Percentiles rank a stretch among this genome's conserved stretches.
Conservation (phyloP, 441 rosid genomes). For the Eruca vesicaria region DNA sequence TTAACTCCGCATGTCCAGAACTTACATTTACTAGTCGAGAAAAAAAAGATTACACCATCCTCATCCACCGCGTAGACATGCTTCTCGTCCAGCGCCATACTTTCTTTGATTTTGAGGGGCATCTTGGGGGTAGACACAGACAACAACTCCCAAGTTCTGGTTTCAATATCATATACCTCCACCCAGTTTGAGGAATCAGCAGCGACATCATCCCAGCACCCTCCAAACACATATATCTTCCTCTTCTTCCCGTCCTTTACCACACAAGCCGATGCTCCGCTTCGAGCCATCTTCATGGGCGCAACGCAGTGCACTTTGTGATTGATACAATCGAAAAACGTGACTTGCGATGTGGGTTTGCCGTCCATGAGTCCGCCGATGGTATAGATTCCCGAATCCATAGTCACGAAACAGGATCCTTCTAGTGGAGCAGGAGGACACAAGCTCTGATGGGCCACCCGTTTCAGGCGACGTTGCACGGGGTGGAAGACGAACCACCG, state of each 20-base stretch:
- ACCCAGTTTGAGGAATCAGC: too few relatives aligned
- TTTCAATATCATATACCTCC: too few relatives aligned
- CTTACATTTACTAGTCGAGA: not conserved
- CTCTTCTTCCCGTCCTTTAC: not conserved
- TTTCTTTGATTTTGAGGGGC: too few relatives aligned
- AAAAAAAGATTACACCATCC: not conserved
- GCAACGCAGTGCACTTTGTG: not conserved
- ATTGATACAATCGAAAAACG: not conserved
- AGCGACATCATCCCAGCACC: too few relatives aligned
- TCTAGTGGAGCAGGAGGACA: too few relatives aligned
- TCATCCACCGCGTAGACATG: slow-evolving; percentile 10
- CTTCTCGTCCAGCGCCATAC: not conserved
- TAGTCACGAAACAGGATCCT: too few relatives aligned
- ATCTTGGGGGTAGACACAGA: too few relatives aligned
- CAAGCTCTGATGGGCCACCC: too few relatives aligned
- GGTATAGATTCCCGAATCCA: too few relatives aligned
- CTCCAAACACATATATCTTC: slow-evolving; percentile 10
- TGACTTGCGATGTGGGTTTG: not conserved
- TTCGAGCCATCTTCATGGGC: slow-evolving; percentile 10
- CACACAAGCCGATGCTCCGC: not conserved
- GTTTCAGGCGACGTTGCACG: slow-evolving; percentile 9
- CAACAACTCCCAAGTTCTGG: not conserved
- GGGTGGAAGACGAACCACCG: slow-evolving; percentile 16
- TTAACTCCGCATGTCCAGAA: not conserved
- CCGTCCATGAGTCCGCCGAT: slow-evolving; percentile 17